phyloP scores from a whole-genome alignment of 2,329 filamentous ascomycete genomes.

The Thermothelomyces thermophilus region DNA sequence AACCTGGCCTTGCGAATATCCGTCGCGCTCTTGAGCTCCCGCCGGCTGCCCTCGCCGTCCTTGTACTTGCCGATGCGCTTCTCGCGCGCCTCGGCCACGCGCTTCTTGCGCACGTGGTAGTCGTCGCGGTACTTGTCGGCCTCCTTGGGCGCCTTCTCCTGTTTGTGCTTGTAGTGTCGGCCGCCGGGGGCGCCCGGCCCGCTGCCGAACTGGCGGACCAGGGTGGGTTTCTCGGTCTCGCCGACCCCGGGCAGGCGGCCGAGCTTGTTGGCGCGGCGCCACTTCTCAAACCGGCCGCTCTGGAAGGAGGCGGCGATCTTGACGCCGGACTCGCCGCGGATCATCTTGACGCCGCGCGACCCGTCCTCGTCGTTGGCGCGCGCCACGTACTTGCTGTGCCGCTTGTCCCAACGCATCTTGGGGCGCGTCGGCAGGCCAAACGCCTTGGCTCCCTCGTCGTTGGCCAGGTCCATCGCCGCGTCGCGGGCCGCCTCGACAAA shows the following conservation, averaged over 20 bases:
- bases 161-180: constrained; percentile 72
- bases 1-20: constrained; percentile 81
- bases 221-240: constrained; percentile 59
- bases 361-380: constrained; percentile 93
- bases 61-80: constrained; percentile 69
- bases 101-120: constrained; percentile 84
- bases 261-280: constrained; percentile 81
- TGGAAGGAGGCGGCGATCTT: constrained; percentile 95
- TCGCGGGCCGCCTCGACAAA: constrained; percentile 85
- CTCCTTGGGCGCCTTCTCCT: constrained; percentile 82
- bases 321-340: constrained; percentile 83
- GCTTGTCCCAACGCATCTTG: constrained; percentile 93
- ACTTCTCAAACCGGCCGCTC: constrained; percentile 86
- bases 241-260: constrained; percentile 73
- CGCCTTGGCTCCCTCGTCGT: constrained; percentile 74
- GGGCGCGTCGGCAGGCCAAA: constrained; percentile 71
- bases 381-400: constrained; percentile 89
- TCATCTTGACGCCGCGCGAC: constrained; percentile 62
- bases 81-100: constrained; percentile 79
- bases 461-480: constrained; percentile 85
- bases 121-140: constrained; percentile 90
- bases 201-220: constrained; percentile 26
- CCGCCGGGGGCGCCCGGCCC: constrained; percentile 25
- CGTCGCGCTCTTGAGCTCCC: constrained; percentile 72
- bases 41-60: constrained; percentile 64